Evolutionary conservation across 2,329 filamentous ascomycete species (phyloP).

Genomic region (Colletotrichum navitas): DNA sequence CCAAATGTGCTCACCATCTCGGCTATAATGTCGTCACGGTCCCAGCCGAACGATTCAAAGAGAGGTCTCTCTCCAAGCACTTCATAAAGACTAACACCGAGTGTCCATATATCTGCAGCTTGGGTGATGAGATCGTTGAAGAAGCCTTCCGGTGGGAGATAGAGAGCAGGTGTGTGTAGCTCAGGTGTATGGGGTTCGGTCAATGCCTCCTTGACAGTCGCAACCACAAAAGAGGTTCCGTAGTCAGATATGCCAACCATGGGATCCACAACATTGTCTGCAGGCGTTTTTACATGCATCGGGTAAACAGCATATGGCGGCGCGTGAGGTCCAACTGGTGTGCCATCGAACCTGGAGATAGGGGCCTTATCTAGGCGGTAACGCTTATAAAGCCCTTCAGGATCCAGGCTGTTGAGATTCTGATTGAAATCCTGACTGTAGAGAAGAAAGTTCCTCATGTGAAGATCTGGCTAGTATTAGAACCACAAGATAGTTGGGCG

Average conservation of each 20-base stretch:
- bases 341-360: too few relatives aligned
- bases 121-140: slow-evolving; percentile 44
- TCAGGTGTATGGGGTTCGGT: slow-evolving; percentile 21
- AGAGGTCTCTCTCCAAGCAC: slow-evolving; percentile 44
- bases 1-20: slow-evolving; percentile 45
- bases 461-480: too few relatives aligned
- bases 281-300: too few relatives aligned
- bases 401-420: too few relatives aligned
- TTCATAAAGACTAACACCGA: slow-evolving; percentile 45
- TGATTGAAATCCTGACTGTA: too few relatives aligned
- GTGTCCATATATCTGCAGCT: slow-evolving; percentile 46
- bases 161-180: slow-evolving; percentile 43
- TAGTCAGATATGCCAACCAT: slow-evolving; percentile 39
- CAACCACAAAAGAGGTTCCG: slow-evolving; percentile 44
- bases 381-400: too few relatives aligned
- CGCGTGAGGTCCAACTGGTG: too few relatives aligned
- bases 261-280: too few relatives aligned
- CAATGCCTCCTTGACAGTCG: slow-evolving; percentile 5
- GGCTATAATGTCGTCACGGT: slow-evolving; percentile 44
- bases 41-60: slow-evolving; percentile 44
- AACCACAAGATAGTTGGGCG: too few relatives aligned
- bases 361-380: too few relatives aligned
- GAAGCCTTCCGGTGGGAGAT: slow-evolving; percentile 45
- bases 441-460: too few relatives aligned
- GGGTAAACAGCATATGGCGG: too few relatives aligned